phyloP scores from a whole-genome alignment of 2,329 filamentous ascomycete genomes.

The Aspergillus candidus region DNA sequence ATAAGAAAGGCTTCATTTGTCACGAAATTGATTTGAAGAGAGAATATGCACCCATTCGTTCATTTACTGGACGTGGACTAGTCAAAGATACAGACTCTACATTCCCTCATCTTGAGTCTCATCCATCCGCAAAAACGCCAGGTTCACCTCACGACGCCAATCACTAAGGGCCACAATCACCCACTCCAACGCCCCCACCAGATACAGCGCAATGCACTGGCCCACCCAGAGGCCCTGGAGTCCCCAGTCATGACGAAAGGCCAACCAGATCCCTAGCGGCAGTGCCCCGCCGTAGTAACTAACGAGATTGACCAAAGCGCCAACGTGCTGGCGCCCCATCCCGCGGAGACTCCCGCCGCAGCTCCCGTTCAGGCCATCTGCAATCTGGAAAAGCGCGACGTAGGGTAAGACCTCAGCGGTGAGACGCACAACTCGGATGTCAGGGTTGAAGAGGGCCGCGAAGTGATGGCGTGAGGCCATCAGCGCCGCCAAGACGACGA shows the following conservation, averaged over 20 bases:
- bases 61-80: no score
- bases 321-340: constrained; percentile 82
- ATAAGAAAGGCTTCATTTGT: no score
- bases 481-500: constrained; percentile 60
- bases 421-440: constrained; percentile 62
- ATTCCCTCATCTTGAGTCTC: constrained; percentile 22
- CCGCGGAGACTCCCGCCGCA: constrained; percentile 76
- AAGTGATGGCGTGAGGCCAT: constrained; percentile 68
- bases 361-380: constrained; percentile 77
- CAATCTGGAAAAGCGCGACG: constrained; percentile 84
- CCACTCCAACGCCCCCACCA: constrained; percentile 76
- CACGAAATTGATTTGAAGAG: no score
- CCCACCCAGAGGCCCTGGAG: constrained; percentile 75
- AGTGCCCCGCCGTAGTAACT: constrained; percentile 80
- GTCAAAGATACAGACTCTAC: constrained; percentile 3
- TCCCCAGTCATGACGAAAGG: constrained; percentile 74
- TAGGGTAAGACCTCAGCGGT: constrained; percentile 78
- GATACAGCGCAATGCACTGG: constrained; percentile 72
- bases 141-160: constrained; percentile 68
- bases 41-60: no score
- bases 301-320: constrained; percentile 71
- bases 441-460: constrained; percentile 75
- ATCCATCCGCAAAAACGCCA: constrained; percentile 67
- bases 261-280: constrained; percentile 75
- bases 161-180: constrained; percentile 68